Evolutionary conservation across 2,329 filamentous ascomycete genomes (phyloP), one percentile per base, ranked within the genome.

Genomic region (Sarocladium brachiariae): DNA sequence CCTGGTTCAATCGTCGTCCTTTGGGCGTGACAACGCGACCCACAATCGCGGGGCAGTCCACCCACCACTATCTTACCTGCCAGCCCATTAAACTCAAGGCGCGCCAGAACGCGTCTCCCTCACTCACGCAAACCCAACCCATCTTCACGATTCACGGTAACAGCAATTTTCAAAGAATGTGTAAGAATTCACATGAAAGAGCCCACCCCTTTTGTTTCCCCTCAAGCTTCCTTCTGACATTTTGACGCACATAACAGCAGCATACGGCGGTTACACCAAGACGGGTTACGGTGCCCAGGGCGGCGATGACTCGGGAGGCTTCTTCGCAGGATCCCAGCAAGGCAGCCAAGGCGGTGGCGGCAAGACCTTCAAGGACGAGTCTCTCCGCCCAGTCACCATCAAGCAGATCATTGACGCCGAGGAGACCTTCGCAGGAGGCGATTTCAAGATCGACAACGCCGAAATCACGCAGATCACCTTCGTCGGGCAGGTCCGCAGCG

Each of bases 321-420:
- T 83, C 68, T 70, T 83, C 56, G 74, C 70, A 54, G 80, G 76
- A 14, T 43, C 51, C 53, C 82, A 80, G 5, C 81, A 84, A 63
- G 68, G 72, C 56, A 80, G 78, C 56, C 82, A 78, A 61, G 80
- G 74, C 54, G 67, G 69, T 50, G 62, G 59, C 24, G 69, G 70
- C 51, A 53, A 82, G 76, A 71, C 74, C 53, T 86, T 86, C 65
- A 77, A 79, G 58, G 88, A 95, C 68, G 89, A 96, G 61, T 91
- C 89, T 18, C 79, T 99, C 49, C 87, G 93, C 39, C 91, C 93
- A 1, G 87, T 96, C 43, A 99, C 93, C 10, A 89, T 97, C 70
- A 96, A 96, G 69, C 93, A 99, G 70, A 80, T 96, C 52, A 74
- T 91, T 63, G 89, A 95, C 56, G 88, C 89, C 56, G 78, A 86